Evolutionary conservation across 495 filamentous ascomycete species (phyloP).

Genomic region (Hypoxylon fragiforme): DNA sequence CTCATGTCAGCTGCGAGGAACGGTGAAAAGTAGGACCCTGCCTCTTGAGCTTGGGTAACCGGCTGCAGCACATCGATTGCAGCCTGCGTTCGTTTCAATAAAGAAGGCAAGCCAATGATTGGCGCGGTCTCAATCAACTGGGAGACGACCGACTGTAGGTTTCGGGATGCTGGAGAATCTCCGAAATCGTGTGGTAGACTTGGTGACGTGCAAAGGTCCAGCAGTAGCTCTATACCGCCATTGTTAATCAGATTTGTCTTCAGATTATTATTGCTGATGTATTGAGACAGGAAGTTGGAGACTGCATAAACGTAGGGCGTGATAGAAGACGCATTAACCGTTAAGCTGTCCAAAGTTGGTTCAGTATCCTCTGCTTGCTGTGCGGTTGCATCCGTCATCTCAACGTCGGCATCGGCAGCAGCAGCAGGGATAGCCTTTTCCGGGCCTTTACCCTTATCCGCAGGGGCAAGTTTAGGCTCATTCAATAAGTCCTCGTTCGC

Average conservation of each 20-base stretch:
- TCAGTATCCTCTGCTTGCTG: constrained; percentile 29
- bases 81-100: constrained; percentile 71
- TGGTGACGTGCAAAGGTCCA: constrained; percentile 79
- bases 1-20: constrained; percentile 45
- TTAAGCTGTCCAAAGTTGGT: neutral
- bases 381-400: constrained; percentile 58
- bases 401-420: constrained; percentile 52
- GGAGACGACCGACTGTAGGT: constrained; percentile 73
- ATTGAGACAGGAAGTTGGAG: constrained; percentile 72
- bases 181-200: constrained; percentile 77
- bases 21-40: constrained; percentile 62
- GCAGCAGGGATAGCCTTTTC: constrained; percentile 40
- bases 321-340: constrained; percentile 38
- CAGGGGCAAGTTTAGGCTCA: constrained; percentile 7
- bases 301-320: constrained; percentile 74
- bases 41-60: constrained; percentile 53
- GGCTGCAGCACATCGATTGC: constrained; percentile 68
- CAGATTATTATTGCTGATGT: constrained; percentile 75
- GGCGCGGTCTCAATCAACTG: constrained; percentile 81
- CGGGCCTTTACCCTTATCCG: constrained; percentile 46
- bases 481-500: constrained; percentile 46
- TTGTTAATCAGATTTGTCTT: constrained; percentile 75
- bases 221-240: constrained; percentile 79
- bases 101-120: constrained; percentile 76
- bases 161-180: constrained; percentile 63